phyloP scores from a whole-genome alignment of 192 early-diverging fungal genomes.

The Phycomyces blakesleeanus region DNA sequence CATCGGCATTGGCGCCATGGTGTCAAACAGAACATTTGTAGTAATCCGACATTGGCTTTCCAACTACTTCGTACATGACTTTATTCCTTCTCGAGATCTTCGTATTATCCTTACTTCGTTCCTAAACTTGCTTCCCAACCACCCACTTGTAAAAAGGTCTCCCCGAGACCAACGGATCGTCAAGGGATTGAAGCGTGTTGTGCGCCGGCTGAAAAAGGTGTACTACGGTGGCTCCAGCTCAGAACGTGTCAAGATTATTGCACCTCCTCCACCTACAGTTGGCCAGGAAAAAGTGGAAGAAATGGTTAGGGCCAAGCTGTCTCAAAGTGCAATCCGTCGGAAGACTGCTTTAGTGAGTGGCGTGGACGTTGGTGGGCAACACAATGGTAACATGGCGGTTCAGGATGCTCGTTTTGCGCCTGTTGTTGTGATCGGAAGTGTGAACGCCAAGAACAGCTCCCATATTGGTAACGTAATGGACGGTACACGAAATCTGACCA shows the following conservation, averaged over 20 bases:
- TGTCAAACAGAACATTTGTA: slow-evolving; percentile 45
- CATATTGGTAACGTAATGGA: not conserved
- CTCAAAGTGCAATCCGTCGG: slow-evolving; percentile 25
- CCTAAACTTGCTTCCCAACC: slow-evolving; percentile 36
- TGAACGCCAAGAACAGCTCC: slow-evolving; percentile 6
- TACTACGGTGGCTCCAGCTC: slow-evolving; percentile 22
- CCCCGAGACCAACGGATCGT: slow-evolving; percentile 54
- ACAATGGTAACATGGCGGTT: slow-evolving; percentile 33
- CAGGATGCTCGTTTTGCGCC: slow-evolving; percentile 30
- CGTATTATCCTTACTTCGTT: slow-evolving; percentile 35
- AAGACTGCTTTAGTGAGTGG: slow-evolving; percentile 18
- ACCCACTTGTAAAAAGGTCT: slow-evolving; percentile 38
- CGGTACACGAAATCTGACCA: not conserved
- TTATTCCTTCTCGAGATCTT: slow-evolving; percentile 41
- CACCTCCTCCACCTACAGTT: slow-evolving; percentile 27
- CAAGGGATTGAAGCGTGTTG: slow-evolving; percentile 38
- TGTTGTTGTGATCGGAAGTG: slow-evolving; percentile 32
- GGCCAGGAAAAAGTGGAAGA: slow-evolving; percentile 24
- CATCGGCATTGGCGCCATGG: not conserved
- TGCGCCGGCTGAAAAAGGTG: slow-evolving; percentile 34
- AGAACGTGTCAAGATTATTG: slow-evolving; percentile 29
- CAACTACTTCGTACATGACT: slow-evolving; percentile 58
- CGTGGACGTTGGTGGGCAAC: slow-evolving; percentile 14
- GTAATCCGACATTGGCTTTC: slow-evolving; percentile 55
- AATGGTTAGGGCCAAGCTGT: slow-evolving; percentile 26